phyloP scores from a whole-genome alignment of 306 rosid genomes.

The Citrullus amarus region DNA sequence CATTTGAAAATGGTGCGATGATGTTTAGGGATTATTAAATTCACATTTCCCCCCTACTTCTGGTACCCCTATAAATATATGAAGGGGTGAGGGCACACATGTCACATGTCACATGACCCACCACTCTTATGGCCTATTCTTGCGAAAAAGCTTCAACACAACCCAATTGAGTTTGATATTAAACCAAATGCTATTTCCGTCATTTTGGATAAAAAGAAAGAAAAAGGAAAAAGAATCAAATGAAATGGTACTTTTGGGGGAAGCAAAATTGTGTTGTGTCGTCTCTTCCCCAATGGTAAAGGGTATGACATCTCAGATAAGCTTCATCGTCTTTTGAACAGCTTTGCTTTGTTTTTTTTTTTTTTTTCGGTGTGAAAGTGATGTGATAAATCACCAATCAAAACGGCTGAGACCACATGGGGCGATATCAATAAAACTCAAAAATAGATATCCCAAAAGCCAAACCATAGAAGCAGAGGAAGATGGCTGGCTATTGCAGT shows the following conservation, averaged over 20 bases:
- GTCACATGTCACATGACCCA: background rate
- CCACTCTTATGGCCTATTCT: background rate
- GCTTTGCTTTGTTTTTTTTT: background rate
- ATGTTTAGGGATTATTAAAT: background rate
- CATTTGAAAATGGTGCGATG: too few relatives aligned
- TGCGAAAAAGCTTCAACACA: background rate
- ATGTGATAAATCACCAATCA: background rate
- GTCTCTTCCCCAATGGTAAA: background rate
- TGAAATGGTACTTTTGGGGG: background rate
- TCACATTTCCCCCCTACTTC: background rate
- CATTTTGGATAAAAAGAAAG: too few relatives aligned
- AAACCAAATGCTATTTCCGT: background rate
- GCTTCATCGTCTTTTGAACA: background rate
- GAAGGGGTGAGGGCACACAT: background rate
- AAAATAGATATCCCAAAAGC: background rate
- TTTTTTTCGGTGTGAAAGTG: too few relatives aligned
- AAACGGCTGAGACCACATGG: background rate
- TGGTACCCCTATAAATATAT: background rate
- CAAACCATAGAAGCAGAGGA: background rate
- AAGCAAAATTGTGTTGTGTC: background rate
- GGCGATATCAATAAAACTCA: too few relatives aligned
- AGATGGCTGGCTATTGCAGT: background rate
- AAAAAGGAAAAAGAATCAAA: background rate
- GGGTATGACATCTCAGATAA: background rate
- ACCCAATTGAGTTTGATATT: background rate